Base-by-base conservation (phyloP, 2,329 filamentous ascomycete genomes). In the Penicillium brevicompactum region DNA sequence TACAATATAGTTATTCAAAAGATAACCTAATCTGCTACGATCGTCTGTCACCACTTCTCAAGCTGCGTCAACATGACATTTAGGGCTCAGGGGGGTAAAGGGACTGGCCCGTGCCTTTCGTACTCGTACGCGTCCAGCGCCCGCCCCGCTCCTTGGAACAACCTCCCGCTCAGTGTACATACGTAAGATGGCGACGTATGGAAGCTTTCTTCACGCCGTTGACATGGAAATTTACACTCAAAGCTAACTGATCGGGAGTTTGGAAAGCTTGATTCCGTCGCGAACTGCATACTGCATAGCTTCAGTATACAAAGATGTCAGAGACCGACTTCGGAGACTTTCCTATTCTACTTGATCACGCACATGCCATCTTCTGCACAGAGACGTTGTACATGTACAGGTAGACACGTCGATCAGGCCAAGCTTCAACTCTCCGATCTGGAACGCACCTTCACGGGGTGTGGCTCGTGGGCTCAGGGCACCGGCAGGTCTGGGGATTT, bases 71-170 rank as follows among this genome's bases (percentile, higher is more conserved):
- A 38, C 32, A 34, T 42, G 32, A 34, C 7, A 37, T 34, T 32
- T 47, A 59, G 49, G 51, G 47, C 51, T 55, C 46, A 42, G 41
- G 52, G 49, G 32, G 30, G 11, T 2, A 34, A 41, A 42, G 32
- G 14, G 8, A 41, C 38, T 53, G 52, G 53, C 44, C 51, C 59
- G 59, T 59, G 49, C 57, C 38, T 18, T 18, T 62, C 60, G 43
- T 58, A 62, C 58, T 64, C 62, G 62, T 65, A 65, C 56, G 60
- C 55, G 49, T 61, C 44, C 46, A 54, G 30, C 48, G 49, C 56
- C 47, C 60, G 62, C 58, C 63, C 63, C 62, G 60, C 61, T 52
- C 62, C 53, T 49, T 52, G 16, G 34, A 59, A 34, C 16, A 18
- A n/a, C 24, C 42, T 50, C 54, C 51, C 32, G 47, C 55, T 47